Evolutionary conservation across 2,329 filamentous ascomycete genomes (phyloP), one percentile per base, ranked within the genome.

Genomic region (Clathrospora elynae): DNA sequence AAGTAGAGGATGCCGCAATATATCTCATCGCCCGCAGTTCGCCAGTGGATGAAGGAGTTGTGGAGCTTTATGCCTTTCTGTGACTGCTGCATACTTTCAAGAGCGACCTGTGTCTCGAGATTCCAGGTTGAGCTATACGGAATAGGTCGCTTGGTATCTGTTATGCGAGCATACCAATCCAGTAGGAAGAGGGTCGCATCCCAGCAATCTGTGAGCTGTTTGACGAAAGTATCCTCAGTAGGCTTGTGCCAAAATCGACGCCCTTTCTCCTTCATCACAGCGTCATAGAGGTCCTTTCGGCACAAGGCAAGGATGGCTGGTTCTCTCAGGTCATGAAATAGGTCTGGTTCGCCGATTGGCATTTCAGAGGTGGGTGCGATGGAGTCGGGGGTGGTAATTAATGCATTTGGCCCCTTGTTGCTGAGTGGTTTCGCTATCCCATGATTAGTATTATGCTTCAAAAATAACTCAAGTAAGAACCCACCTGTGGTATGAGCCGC

Each of bases 51-150:
- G 53, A 81, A 81, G 2, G 77, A 75, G 51, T 78, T 81, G 60
- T 82, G 79, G 11, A 81, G 68, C 17, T 75, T 71, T 11, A 81
- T 75, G 2, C 78, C 79, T 51, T 79, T 79, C 46, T 80, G 77
- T 3, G 76, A 73, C 44, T 76, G 76, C 25, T 73, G 73, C 51
- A 81, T 71, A 17, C 73, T 78, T 48, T 79, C 75, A 14, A 80
- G 61, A 6, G 76, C 79, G 2, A 79, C 78, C 54, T 80, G 78
- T 0, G 74, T 75, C 53, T 79, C 77, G n/a, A 80, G 73, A 42
- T 81, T 81, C 79, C 79, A 82, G 2, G 76, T 76, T 3, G 78
- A 79, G 46, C 76, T 81, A 56, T 75, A 81, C 0, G 76, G 76
- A 41, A 79, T 76, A 1, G 79, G 78, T 28, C 73, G 65, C 25